Conservation (phyloP, 2,329 filamentous ascomycete genomes). For the Fonsecaea multimorphosa region DNA sequence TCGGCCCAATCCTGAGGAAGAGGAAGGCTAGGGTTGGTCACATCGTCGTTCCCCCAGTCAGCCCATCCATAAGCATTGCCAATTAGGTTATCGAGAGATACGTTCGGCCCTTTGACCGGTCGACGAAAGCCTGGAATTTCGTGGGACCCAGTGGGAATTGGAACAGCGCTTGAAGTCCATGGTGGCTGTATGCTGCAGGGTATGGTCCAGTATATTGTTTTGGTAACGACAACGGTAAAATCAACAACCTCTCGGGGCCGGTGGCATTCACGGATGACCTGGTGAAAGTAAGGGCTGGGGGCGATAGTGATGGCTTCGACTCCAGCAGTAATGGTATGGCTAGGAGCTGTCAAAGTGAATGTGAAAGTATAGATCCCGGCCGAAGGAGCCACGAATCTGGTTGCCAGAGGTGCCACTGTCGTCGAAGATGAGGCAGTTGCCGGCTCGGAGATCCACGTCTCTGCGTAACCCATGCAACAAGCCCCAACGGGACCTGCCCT, state of each 20-base stretch:
- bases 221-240: constrained; percentile 35
- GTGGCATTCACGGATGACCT: constrained; percentile 29
- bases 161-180: constrained; percentile 21
- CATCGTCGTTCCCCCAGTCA: constrained; percentile 29
- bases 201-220: constrained; percentile 31
- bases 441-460: constrained; percentile 35
- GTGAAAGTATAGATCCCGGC: constrained; percentile 35
- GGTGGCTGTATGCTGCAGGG: constrained; percentile 28
- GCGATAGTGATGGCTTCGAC: constrained; percentile 31
- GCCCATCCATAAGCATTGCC: constrained; percentile 22
- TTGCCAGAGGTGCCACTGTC: constrained; percentile 20
- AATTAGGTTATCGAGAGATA: background rate
- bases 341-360: constrained; percentile 30
- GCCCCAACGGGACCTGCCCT: constrained; percentile 22
- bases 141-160: constrained; percentile 26
- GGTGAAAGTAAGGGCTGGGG: constrained; percentile 31
- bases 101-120: background rate
- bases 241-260: constrained; percentile 30
- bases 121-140: constrained; percentile 14
- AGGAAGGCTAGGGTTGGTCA: constrained; percentile 14
- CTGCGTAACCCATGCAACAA: constrained; percentile 27
- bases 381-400: constrained; percentile 26
- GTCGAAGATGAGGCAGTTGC: constrained; percentile 23
- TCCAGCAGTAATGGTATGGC: constrained; percentile 13
- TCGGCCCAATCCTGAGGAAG: constrained; percentile 21